Percentiles rank a stretch among this genome's conserved stretches.
These are phyloP conservation scores for Phlebiopsis gigantea DNA, from an alignment of 768 basidiomycete genomes.

Conservation along the genomic window DNA sequence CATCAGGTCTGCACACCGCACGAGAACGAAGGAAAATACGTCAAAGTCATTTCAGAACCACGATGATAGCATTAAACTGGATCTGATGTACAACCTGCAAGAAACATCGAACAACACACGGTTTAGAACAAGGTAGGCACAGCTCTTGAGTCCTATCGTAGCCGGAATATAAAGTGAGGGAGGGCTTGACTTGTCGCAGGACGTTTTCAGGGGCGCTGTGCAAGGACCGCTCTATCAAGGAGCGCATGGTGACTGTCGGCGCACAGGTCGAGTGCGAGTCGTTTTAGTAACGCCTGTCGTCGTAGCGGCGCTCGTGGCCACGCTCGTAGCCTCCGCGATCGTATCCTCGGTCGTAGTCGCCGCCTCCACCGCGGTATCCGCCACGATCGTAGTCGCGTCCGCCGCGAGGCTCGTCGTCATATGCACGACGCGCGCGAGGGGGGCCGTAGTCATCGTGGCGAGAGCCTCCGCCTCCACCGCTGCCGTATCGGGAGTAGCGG, in stretches of 20 bases:
- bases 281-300: constrained; percentile 39
- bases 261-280: background rate
- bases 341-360: constrained; percentile 32
- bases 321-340: constrained; percentile 39
- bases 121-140: background rate
- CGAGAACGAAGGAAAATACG: too few relatives aligned
- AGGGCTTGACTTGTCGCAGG: background rate
- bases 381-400: constrained; percentile 33
- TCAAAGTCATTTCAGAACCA: background rate
- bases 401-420: constrained; percentile 36
- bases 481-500: constrained; percentile 62
- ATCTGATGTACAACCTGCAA: background rate
- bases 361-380: constrained; percentile 45
- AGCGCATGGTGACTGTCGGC: background rate
- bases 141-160: background rate
- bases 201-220: background rate
- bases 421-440: constrained; percentile 38
- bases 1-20: too few relatives aligned
- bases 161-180: too few relatives aligned
- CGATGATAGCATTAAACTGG: background rate
- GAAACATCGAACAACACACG: background rate
- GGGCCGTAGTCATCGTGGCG: constrained; percentile 28
- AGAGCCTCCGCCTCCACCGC: constrained; percentile 27
- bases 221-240: background rate
- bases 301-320: constrained; percentile 39